Evolutionary conservation across 1,284 basidiomycete species (phyloP).

Genomic region (Moesziomyces antarcticus): DNA sequence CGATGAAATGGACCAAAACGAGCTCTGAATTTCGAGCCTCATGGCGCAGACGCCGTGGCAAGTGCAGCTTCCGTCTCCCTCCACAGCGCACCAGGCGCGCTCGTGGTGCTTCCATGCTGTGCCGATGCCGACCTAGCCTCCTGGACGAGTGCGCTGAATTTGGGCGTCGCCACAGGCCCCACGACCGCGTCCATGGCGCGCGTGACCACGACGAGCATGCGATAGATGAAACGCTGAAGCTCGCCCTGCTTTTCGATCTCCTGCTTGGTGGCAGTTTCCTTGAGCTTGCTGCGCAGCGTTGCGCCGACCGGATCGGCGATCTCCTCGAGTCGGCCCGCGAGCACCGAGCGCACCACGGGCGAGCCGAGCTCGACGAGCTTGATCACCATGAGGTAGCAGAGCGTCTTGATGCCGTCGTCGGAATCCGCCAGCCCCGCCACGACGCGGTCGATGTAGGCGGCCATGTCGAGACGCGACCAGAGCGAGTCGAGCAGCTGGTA

Average conservation of each 20-base stretch:
- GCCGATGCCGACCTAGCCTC: conserved; percentile 21
- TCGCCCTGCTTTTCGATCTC: conserved; percentile 93
- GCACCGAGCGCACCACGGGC: conserved; percentile 71
- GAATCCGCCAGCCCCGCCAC: conserved; percentile 82
- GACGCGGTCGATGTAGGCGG: conserved; percentile 84
- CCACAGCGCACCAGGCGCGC: conserved; percentile 27
- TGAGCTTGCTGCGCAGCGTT: conserved; percentile 76
- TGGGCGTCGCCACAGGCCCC: conserved; percentile 13
- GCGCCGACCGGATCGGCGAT: conserved; percentile 82
- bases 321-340: conserved; percentile 90
- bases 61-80: conserved; percentile 32
- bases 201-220: conserved; percentile 83
- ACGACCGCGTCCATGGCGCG: conserved; percentile 21
- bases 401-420: conserved; percentile 95
- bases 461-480: conserved; percentile 83
- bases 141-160: conserved; percentile 22
- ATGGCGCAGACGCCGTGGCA: conserved; percentile 79
- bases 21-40: conserved; percentile 87
- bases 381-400: conserved; percentile 94
- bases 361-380: conserved; percentile 79
- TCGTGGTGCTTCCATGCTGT: not conserved
- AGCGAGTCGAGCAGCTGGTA: conserved; percentile 94
- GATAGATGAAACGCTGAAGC: conserved; percentile 85
- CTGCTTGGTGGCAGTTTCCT: conserved; percentile 92
- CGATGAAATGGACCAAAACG: conserved; percentile 73